Evolutionary conservation across 2,329 filamentous ascomycete species (phyloP).

Genomic region (Lecanoromycetidae sp.): DNA sequence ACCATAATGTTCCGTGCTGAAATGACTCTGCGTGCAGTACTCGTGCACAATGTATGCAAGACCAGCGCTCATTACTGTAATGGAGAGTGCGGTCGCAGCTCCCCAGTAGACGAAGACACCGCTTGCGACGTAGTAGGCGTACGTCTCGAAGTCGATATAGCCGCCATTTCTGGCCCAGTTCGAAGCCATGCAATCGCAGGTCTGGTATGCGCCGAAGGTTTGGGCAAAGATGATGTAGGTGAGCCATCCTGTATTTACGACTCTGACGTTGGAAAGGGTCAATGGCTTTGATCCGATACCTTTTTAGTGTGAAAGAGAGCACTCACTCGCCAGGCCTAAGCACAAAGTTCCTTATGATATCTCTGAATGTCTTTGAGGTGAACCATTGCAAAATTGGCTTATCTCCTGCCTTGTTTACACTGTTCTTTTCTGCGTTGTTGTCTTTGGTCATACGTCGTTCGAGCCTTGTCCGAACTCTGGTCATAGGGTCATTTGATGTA

Average conservation of each 20-base stretch:
- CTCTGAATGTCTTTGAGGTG: slow-evolving; percentile 6
- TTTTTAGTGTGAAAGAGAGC: slow-evolving; percentile 4
- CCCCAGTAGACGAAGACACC: slow-evolving; percentile 15
- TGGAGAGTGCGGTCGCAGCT: slow-evolving; percentile 8
- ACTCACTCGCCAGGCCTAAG: slow-evolving; percentile 17
- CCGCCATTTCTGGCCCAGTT: slow-evolving; percentile 29
- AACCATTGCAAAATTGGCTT: slow-evolving; percentile 5
- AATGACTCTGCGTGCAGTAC: slow-evolving; percentile 16
- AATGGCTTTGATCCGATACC: slow-evolving; percentile 19
- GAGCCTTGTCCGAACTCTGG: slow-evolving; percentile 9
- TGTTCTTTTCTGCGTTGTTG: neutral
- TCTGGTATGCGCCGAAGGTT: slow-evolving; percentile 32
- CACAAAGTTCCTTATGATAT: slow-evolving; percentile 16
- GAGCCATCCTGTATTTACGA: slow-evolving; percentile 29
- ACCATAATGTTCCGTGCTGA: too few relatives aligned
- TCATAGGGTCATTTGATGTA: slow-evolving; percentile 7
- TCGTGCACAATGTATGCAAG: slow-evolving; percentile 14
- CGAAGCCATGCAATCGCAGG: slow-evolving; percentile 32
- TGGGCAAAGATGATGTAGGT: slow-evolving; percentile 30
- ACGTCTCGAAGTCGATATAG: slow-evolving; percentile 29
- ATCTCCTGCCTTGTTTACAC: neutral
- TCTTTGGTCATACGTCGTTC: slow-evolving; percentile 9
- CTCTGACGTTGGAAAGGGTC: slow-evolving; percentile 27
- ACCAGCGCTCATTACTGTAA: slow-evolving; percentile 10
- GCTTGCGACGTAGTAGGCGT: slow-evolving; percentile 6